Evolutionary conservation across 169 alveolate genomes (phyloP).

Genomic region (Plasmodium cynomolgi): DNA sequence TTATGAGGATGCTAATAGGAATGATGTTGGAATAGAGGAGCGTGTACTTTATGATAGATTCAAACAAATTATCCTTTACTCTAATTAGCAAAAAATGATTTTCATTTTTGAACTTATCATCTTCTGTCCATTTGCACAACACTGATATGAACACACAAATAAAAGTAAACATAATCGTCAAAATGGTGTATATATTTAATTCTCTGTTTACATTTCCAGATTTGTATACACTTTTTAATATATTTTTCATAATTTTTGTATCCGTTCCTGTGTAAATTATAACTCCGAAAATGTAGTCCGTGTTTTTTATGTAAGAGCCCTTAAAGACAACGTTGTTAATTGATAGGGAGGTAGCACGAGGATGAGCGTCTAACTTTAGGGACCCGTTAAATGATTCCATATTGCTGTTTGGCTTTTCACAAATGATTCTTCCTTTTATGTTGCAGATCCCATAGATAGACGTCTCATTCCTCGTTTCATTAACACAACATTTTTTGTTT

Average conservation of each 20-base stretch:
- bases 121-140: conserved; percentile 75
- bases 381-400: conserved; percentile 84
- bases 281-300: conserved; percentile 83
- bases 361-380: conserved; percentile 83
- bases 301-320: conserved; percentile 84
- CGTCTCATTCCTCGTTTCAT: conserved; percentile 81
- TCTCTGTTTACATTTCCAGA: conserved; percentile 78
- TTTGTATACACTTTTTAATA: conserved; percentile 73
- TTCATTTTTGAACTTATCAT: conserved; percentile 60
- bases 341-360: conserved; percentile 81
- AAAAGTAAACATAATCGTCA: conserved; percentile 30
- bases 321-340: conserved; percentile 82
- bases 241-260: conserved; percentile 84
- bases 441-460: conserved; percentile 81
- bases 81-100: conserved; percentile 44
- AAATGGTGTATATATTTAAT: conserved; percentile 78
- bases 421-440: conserved; percentile 81
- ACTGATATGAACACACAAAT: conserved; percentile 68
- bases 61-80: conserved; percentile 43
- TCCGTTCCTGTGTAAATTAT: conserved; percentile 85
- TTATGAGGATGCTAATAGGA: conserved; percentile 66
- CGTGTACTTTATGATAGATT: conserved; percentile 52
- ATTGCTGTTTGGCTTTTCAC: conserved; percentile 85
- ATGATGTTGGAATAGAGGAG: conserved; percentile 53
- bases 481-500: conserved; percentile 81